Evolutionary conservation across 1,284 basidiomycete species (phyloP).

Genomic region (Sporisorium sorghi): DNA sequence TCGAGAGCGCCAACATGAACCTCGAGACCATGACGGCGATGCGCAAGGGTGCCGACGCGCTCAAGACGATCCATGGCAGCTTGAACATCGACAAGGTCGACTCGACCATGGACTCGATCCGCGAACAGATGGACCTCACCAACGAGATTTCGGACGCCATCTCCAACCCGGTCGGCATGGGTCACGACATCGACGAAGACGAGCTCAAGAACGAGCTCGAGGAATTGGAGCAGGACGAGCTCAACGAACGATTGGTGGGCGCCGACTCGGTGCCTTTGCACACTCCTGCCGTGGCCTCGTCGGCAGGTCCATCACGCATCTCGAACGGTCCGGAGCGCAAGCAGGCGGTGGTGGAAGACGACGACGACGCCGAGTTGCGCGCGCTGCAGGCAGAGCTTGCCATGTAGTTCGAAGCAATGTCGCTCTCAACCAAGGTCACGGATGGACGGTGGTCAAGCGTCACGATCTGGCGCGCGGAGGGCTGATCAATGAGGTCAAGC

Average conservation of each 20-base stretch:
- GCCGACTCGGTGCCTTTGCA: slow-evolving; percentile 92
- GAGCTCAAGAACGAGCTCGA: slow-evolving; percentile 86
- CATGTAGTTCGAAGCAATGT: slow-evolving; percentile 55
- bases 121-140: slow-evolving; percentile 92
- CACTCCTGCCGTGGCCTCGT: slow-evolving; percentile 71
- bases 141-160: slow-evolving; percentile 96
- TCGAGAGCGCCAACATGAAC: slow-evolving; percentile 98
- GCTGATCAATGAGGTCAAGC: neutral
- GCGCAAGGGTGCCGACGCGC: slow-evolving; percentile 92
- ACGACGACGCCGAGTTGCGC: slow-evolving; percentile 91
- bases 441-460: neutral
- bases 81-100: slow-evolving; percentile 92
- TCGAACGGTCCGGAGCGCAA: slow-evolving; percentile 68
- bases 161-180: slow-evolving; percentile 80
- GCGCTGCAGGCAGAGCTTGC: slow-evolving; percentile 84
- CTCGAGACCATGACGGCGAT: slow-evolving; percentile 97
- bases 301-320: slow-evolving; percentile 52
- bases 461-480: neutral
- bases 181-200: slow-evolving; percentile 80
- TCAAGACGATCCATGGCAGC: slow-evolving; percentile 90
- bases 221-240: slow-evolving; percentile 89
- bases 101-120: slow-evolving; percentile 86
- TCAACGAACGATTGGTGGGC: slow-evolving; percentile 86
- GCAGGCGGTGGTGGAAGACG: slow-evolving; percentile 79
- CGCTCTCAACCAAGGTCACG: neutral